Evolutionary conservation across 2,329 filamentous ascomycete species (phyloP).

Genomic region (Dothideomycetidae sp.): DNA sequence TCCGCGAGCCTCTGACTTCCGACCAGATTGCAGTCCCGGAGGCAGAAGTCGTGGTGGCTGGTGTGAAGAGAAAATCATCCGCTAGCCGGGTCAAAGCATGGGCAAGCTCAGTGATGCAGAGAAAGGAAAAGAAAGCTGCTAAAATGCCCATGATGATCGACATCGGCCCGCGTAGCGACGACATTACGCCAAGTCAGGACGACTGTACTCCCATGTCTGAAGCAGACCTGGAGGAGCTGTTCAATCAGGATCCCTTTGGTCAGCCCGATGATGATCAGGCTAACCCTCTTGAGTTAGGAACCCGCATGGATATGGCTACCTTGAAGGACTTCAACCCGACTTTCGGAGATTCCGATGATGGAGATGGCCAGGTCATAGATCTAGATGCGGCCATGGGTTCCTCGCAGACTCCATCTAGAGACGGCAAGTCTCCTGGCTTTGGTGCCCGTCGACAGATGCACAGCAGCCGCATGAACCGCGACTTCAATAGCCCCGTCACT

Average conservation of each 20-base stretch:
- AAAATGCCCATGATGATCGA: background rate
- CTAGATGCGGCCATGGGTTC: slow-evolving; percentile 85
- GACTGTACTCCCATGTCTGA: slow-evolving; percentile 8
- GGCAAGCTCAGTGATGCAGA: slow-evolving; percentile 34
- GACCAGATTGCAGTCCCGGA: slow-evolving; percentile 9
- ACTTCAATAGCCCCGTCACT: slow-evolving; percentile 54
- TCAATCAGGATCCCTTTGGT: slow-evolving; percentile 11
- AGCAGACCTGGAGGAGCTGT: slow-evolving; percentile 12
- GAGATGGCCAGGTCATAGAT: slow-evolving; percentile 68
- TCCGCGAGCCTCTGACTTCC: slow-evolving; percentile 17
- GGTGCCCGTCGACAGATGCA: slow-evolving; percentile 53
- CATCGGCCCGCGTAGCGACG: background rate
- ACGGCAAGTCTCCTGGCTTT: slow-evolving; percentile 14
- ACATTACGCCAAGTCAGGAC: background rate
- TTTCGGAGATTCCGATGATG: slow-evolving; percentile 54
- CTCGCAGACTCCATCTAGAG: slow-evolving; percentile 61
- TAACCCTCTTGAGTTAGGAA: background rate
- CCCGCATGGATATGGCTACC: slow-evolving; percentile 1
- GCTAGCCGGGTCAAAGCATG: slow-evolving; percentile 58
- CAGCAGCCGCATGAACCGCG: slow-evolving; percentile 57
- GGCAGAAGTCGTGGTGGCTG: slow-evolving; percentile 5
- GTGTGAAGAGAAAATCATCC: slow-evolving; percentile 16
- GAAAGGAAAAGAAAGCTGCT: slow-evolving; percentile 10
- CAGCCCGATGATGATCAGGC: slow-evolving; percentile 7
- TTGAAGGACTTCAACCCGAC: slow-evolving; percentile 31